Evolutionary conservation across 306 rosid species (phyloP), one percentile per base, ranked within the genome.

Genomic region (Datisca glomerata): DNA sequence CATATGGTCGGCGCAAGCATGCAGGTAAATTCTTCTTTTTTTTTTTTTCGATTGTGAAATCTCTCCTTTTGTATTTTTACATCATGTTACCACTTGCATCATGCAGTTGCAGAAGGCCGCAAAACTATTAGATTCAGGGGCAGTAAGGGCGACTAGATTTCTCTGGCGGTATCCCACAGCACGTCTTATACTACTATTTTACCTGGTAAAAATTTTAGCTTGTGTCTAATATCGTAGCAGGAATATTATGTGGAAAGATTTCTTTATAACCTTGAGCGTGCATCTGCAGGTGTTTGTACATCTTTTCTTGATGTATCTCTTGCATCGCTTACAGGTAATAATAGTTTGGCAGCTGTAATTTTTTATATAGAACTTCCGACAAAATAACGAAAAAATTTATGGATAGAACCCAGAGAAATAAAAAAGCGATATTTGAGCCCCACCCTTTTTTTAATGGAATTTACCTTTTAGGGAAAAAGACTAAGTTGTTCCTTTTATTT

Each of bases 141-240:
- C 98, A 34, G 95, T 84, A 28, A 72, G 98, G 73, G 98, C 98
- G 45, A 84, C 98, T 4, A 74, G 94, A 66, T 89, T 89, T 72
- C 95, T 89, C 32, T 80, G 98, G 98, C 91, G 78, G 40, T 77
- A 89, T 71, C 98, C 98, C 7, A 75, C 75, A 24, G 98, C 98
- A 60, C 77, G 95, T 41, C 77, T 89, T 45, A 35, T 53, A 59
- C 53, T 89, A 56, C 76, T 89, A 18, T 77, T 70, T 71, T 89
- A 89, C 66, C 61, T 89, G 86, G 98, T 89, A 70, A 75, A 69
- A 53, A 27, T 14, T 47, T n/a, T n/a, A n/a, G n/a, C 22, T 31
- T 35, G 17, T 22, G 2, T 31, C 9, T 18, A n/a, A n/a, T n/a
- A n/a, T n/a, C n/a, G n/a, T n/a, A n/a, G n/a, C n/a, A n/a, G 27